phyloP scores from a whole-genome alignment of 2,329 filamentous ascomycete genomes.

The Colletotrichum ledebouriae region DNA sequence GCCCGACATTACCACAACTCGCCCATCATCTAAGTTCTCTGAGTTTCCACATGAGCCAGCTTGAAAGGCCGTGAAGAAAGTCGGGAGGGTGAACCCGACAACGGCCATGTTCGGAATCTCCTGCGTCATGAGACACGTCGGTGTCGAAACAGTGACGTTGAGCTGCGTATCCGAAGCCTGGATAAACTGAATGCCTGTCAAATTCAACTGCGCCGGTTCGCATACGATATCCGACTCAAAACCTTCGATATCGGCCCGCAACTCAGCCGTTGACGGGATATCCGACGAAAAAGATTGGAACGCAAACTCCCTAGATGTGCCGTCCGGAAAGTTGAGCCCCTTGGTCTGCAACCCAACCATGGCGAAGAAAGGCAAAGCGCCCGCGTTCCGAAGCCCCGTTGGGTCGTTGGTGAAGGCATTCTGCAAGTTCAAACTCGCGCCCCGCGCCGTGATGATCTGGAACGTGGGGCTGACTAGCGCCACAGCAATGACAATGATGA shows the following conservation, averaged over 20 bases:
- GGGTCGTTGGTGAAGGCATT: constrained; percentile 49
- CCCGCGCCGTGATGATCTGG: constrained; percentile 46
- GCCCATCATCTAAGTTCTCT: constrained; percentile 40
- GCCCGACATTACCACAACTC: constrained; percentile 46
- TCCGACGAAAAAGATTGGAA: constrained; percentile 52
- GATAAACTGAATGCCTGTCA: constrained; percentile 46
- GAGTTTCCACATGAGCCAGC: constrained; percentile 45
- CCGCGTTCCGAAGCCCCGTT: constrained; percentile 45
- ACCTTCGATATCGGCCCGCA: constrained; percentile 53
- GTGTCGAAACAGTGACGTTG: constrained; percentile 49
- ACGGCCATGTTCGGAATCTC: constrained; percentile 43
- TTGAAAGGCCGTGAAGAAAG: constrained; percentile 45
- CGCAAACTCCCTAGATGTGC: constrained; percentile 50
- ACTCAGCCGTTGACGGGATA: constrained; percentile 43
- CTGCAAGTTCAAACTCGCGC: constrained; percentile 46
- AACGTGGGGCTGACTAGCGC: constrained; percentile 53
- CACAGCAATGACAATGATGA: constrained; percentile 53
- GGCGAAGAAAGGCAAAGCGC: constrained; percentile 50
- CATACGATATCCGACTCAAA: constrained; percentile 52
- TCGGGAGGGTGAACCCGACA: constrained; percentile 35
- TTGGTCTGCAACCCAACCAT: constrained; percentile 51
- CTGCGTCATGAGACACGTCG: constrained; percentile 42
- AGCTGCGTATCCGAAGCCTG: constrained; percentile 44
- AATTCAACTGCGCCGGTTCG: constrained; percentile 46
- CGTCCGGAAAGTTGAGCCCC: constrained; percentile 49